Evolutionary conservation across 2,329 filamentous ascomycete species (phyloP).

Genomic region (Arthrobotrys musiformis): DNA sequence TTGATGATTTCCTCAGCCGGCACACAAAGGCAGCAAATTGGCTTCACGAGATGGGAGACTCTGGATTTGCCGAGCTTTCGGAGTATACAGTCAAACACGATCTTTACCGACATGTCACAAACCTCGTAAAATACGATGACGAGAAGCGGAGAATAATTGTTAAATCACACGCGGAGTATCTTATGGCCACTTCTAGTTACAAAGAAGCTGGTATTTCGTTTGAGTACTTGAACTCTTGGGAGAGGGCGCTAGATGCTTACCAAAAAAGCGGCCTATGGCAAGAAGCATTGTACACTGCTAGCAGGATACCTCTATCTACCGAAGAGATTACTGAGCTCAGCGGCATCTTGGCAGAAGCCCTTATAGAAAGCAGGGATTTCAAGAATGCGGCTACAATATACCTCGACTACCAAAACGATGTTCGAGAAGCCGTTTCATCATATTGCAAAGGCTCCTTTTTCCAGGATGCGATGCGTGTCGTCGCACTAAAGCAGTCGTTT

Average conservation of each 20-base stretch:
- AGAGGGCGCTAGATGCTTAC: slow-evolving; percentile 82
- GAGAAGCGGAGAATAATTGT: slow-evolving; percentile 69
- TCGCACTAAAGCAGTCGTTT: slow-evolving; percentile 62
- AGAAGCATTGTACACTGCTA: slow-evolving; percentile 84
- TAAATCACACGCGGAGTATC: slow-evolving; percentile 79
- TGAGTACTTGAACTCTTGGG: slow-evolving; percentile 81
- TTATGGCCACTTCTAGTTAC: slow-evolving; percentile 79
- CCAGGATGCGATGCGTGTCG: slow-evolving; percentile 79
- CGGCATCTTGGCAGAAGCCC: slow-evolving; percentile 77
- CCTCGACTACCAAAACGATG: slow-evolving; percentile 79
- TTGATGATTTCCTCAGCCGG: slow-evolving; percentile 86
- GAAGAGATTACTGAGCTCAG: slow-evolving; percentile 75
- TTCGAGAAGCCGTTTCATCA: slow-evolving; percentile 76
- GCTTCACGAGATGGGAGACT: slow-evolving; percentile 72
- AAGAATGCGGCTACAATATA: slow-evolving; percentile 81
- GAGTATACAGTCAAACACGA: slow-evolving; percentile 80
- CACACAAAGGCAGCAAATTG: slow-evolving; percentile 80
- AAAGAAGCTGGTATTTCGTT: slow-evolving; percentile 90
- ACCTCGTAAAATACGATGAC: slow-evolving; percentile 83
- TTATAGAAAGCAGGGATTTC: slow-evolving; percentile 87
- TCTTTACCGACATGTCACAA: slow-evolving; percentile 80
- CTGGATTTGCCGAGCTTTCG: slow-evolving; percentile 80
- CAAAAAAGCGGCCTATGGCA: slow-evolving; percentile 88
- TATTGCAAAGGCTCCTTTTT: slow-evolving; percentile 90
- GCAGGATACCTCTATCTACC: slow-evolving; percentile 72